These are phyloP conservation scores for Talaromyces borbonicus DNA, from an alignment of 495 filamentous ascomycete species.

Conservation along the genomic window DNA sequence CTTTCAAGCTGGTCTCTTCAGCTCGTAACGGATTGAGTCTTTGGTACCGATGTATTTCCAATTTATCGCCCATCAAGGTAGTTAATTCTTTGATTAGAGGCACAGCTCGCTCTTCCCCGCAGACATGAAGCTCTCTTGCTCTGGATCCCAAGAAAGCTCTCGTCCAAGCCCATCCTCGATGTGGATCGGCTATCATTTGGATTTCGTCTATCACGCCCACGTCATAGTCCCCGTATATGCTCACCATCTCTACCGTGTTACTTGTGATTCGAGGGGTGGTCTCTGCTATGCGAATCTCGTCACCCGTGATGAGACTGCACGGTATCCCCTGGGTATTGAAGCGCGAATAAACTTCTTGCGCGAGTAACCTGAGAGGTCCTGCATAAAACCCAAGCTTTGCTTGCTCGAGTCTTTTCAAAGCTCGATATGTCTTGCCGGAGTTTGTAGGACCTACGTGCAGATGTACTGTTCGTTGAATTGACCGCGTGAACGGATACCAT, in stretches of 20 bases:
- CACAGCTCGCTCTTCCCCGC: slow-evolving; percentile 78
- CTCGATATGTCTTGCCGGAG: slow-evolving; percentile 96
- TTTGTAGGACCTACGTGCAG: slow-evolving; percentile 97
- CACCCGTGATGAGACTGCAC: slow-evolving; percentile 82
- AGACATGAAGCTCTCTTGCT: slow-evolving; percentile 85
- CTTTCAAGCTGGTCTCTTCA: slow-evolving; percentile 49
- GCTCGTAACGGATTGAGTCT: slow-evolving; percentile 69
- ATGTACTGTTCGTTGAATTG: slow-evolving; percentile 72
- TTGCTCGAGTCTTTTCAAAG: slow-evolving; percentile 73
- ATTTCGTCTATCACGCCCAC: slow-evolving; percentile 98
- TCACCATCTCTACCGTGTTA: slow-evolving; percentile 96
- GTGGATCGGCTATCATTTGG: slow-evolving; percentile 79
- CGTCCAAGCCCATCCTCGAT: slow-evolving; percentile 96
- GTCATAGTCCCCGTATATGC: slow-evolving; percentile 57
- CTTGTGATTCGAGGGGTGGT: slow-evolving; percentile 49
- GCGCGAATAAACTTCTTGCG: slow-evolving; percentile 83
- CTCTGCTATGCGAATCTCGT: slow-evolving; percentile 61
- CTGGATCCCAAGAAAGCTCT: slow-evolving; percentile 78
- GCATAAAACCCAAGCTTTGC: slow-evolving; percentile 76
- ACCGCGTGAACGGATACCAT: slow-evolving; percentile 79
- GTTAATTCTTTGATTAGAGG: slow-evolving; percentile 74
- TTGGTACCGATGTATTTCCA: slow-evolving; percentile 70
- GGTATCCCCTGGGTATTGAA: slow-evolving; percentile 63
- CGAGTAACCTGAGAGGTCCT: slow-evolving; percentile 80
- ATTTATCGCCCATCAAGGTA: slow-evolving; percentile 68